Evolutionary conservation across 2,329 filamentous ascomycete species (phyloP).

Genomic region (Stylonectria norvegica): DNA sequence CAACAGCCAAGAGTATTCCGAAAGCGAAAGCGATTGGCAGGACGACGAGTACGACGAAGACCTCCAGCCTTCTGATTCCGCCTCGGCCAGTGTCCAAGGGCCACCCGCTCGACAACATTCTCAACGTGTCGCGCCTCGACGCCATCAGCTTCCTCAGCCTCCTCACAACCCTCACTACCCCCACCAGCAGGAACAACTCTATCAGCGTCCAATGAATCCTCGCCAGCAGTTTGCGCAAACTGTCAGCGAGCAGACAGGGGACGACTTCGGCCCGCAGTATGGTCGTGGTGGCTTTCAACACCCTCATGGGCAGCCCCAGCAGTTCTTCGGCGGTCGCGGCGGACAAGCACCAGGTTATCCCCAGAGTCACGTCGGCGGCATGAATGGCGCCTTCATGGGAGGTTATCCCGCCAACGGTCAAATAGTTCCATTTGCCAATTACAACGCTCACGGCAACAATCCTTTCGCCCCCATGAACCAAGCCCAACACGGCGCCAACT

Average conservation of each 20-base stretch:
- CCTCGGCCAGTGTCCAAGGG: constrained; percentile 37
- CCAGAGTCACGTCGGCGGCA: constrained; percentile 48
- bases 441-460: constrained; percentile 26
- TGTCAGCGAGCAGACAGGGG: too few relatives aligned
- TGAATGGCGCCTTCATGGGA: constrained; percentile 42
- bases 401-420: constrained; percentile 38
- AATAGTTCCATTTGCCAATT: constrained; percentile 46
- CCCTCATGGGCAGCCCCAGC: constrained; percentile 11
- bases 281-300: constrained; percentile 34
- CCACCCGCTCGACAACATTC: constrained; percentile 22
- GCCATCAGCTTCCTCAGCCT: constrained; percentile 31
- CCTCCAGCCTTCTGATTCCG: constrained; percentile 57
- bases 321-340: constrained; percentile 33
- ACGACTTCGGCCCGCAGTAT: constrained; percentile 54
- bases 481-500: constrained; percentile 36
- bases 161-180: constrained; percentile 39
- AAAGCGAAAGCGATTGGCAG: constrained; percentile 26
- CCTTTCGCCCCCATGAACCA: constrained; percentile 45
- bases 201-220: constrained; percentile 22
- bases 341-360: constrained; percentile 38
- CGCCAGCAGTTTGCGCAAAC: too few relatives aligned
- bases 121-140: constrained; percentile 34
- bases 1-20: constrained; percentile 28
- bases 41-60: constrained; percentile 45
- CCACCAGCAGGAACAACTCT: constrained; percentile 23